Percentiles rank a stretch among this genome's conserved stretches.
Evolutionary conservation across 164 flowering plant genomes (phyloP).

Genomic region (Platanus orientalis): DNA sequence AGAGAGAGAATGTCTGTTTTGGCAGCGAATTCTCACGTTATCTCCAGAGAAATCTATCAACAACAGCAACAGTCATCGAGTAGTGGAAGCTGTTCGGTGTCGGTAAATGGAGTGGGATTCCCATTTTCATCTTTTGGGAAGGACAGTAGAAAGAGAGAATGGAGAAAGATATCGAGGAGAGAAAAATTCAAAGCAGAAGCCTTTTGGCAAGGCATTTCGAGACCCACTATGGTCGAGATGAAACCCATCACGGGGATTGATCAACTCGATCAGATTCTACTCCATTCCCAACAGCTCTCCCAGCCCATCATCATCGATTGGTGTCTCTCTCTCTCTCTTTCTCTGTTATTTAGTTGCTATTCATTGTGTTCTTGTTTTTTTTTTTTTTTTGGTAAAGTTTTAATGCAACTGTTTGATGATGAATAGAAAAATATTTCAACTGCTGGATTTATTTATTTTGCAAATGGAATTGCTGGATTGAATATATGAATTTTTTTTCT

Average conservation of each 20-base stretch:
- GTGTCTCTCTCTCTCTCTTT: slow-evolving; percentile 29
- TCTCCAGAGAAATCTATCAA: slow-evolving; percentile 34
- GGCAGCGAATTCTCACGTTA: slow-evolving; percentile 50
- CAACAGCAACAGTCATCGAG: slow-evolving; percentile 22
- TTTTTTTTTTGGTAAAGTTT: too few relatives aligned
- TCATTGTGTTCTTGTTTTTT: too few relatives aligned
- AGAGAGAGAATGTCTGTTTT: slow-evolving; percentile 48
- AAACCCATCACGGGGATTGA: slow-evolving; percentile 57
- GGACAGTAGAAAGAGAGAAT: slow-evolving; percentile 14
- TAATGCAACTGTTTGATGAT: too few relatives aligned
- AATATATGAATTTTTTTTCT: too few relatives aligned
- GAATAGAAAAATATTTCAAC: too few relatives aligned
- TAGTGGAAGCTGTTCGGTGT: slow-evolving; percentile 18
- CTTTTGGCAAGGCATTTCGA: slow-evolving; percentile 50
- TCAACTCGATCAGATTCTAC: slow-evolving; percentile 62
- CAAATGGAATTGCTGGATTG: too few relatives aligned
- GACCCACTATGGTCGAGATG: slow-evolving; percentile 60
- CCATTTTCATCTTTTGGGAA: slow-evolving; percentile 18
- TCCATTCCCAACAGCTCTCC: slow-evolving; percentile 44
- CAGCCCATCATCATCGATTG: slow-evolving; percentile 81
- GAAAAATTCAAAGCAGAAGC: slow-evolving; percentile 35
- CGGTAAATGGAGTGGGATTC: slow-evolving; percentile 15
- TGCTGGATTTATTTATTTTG: too few relatives aligned
- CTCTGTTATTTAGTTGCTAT: too few relatives aligned
- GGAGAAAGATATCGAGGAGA: slow-evolving; percentile 26